These are phyloP conservation scores for Hypoxylon sp. DNA, from an alignment of 2,329 filamentous ascomycete genomes.

Conservation along the genomic window DNA sequence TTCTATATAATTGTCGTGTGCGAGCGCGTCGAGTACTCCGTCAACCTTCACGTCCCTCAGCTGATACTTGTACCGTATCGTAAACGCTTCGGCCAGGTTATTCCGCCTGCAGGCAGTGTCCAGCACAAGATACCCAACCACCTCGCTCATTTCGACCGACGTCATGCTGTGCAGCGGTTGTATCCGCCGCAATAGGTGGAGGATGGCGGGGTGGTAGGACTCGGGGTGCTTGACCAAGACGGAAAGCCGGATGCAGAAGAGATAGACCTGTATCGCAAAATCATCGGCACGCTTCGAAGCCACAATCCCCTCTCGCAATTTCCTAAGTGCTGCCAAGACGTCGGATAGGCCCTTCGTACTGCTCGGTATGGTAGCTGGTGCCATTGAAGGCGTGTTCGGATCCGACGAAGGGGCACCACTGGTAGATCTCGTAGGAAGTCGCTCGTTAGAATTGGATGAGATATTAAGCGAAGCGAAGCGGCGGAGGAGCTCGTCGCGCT, in stretches of 20 bases:
- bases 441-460: conserved; percentile 51
- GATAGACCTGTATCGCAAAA: conserved; percentile 90
- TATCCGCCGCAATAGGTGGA: conserved; percentile 81
- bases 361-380: conserved; percentile 49
- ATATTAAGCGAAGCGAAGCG: conserved; percentile 78
- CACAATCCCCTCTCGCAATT: conserved; percentile 90
- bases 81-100: conserved; percentile 81
- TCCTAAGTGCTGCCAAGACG: conserved; percentile 87
- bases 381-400: conserved; percentile 40
- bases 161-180: conserved; percentile 79
- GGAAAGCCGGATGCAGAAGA: conserved; percentile 89
- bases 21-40: conserved; percentile 76
- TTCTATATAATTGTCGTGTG: conserved; percentile 84
- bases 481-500: conserved; percentile 79
- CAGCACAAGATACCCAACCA: conserved; percentile 84
- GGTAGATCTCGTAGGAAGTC: conserved; percentile 51
- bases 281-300: conserved; percentile 81
- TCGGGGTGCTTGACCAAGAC: conserved; percentile 87
- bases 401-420: conserved; percentile 26
- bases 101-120: conserved; percentile 89
- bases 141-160: conserved; percentile 81
- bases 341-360: conserved; percentile 77
- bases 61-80: conserved; percentile 72
- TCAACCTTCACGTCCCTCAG: conserved; percentile 79
- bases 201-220: conserved; percentile 89